phyloP scores from a whole-genome alignment of 352 stramenopile species.

The Elongisporangium senticosum region DNA sequence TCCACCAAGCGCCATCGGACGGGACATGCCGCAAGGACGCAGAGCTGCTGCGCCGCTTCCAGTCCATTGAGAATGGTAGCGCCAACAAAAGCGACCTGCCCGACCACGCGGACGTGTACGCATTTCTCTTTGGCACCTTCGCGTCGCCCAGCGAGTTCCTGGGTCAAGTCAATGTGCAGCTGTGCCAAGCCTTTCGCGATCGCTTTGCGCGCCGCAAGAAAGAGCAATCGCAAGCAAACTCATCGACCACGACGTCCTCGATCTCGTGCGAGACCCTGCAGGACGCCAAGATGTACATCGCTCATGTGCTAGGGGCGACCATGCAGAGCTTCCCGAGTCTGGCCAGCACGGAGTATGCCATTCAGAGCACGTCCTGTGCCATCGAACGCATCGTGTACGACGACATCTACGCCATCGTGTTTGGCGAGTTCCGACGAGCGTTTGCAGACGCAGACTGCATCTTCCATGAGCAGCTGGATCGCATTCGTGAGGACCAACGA shows the following conservation, averaged over 20 bases:
- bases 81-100: conserved; percentile 1
- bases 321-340: conserved; percentile 60
- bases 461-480: conserved; percentile 41
- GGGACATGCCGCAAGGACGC: conserved; percentile 50
- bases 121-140: conserved; percentile 52
- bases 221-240: conserved; percentile 8
- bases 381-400: conserved; percentile 63
- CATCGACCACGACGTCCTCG: conserved; percentile 7
- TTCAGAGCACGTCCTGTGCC: conserved; percentile 41
- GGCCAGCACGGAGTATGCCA: conserved; percentile 37
- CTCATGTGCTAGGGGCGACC: conserved; percentile 45
- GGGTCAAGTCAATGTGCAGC: conserved; percentile 55
- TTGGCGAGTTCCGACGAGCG: conserved; percentile 37
- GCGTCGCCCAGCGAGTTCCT: conserved; percentile 47
- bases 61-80: conserved; percentile 6
- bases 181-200: conserved; percentile 43
- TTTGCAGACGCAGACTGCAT: conserved; percentile 38
- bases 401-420: conserved; percentile 59
- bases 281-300: conserved; percentile 66
- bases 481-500: conserved; percentile 45
- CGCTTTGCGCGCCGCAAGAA: conserved; percentile 19
- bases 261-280: conserved; percentile 41
- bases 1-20: conserved; percentile 32
- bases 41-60: conserved; percentile 48
- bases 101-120: conserved; percentile 41